phyloP scores from a whole-genome alignment of 768 basidiomycete genomes.

The Gyrodon lividus region DNA sequence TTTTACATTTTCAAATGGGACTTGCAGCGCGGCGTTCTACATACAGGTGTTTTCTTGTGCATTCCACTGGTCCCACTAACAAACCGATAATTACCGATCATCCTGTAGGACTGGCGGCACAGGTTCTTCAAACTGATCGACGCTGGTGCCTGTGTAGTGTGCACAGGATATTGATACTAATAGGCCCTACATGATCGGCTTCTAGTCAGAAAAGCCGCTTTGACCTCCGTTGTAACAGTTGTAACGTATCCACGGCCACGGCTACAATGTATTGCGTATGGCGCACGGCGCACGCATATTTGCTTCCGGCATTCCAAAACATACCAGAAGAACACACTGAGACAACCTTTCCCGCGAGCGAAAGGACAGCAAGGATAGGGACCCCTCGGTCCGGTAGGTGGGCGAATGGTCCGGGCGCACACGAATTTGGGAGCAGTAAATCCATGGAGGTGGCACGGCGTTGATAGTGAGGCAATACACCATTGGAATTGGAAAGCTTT shows the following conservation, averaged over 20 bases:
- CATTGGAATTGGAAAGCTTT: slow-evolving; percentile 4
- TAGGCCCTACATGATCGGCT: neutral
- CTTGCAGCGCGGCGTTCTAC: too few relatives aligned
- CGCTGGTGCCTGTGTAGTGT: neutral
- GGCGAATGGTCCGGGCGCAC: slow-evolving; percentile 9
- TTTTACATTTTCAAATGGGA: neutral
- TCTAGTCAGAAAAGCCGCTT: too few relatives aligned
- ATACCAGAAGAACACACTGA: too few relatives aligned
- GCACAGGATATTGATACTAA: neutral
- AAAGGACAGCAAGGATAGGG: too few relatives aligned
- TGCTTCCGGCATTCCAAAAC: neutral
- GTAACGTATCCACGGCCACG: neutral
- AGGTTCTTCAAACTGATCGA: neutral
- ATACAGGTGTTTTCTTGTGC: too few relatives aligned
- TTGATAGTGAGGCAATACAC: slow-evolving; percentile 22
- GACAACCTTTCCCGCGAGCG: too few relatives aligned
- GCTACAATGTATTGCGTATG: neutral
- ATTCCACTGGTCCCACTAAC: too few relatives aligned
- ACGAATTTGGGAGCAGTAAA: slow-evolving; percentile 20
- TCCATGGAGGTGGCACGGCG: slow-evolving; percentile 14
- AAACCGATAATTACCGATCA: neutral
- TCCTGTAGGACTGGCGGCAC: neutral
- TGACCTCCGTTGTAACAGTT: too few relatives aligned
- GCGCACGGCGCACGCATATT: neutral
- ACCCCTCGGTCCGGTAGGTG: too few relatives aligned